Conservation (phyloP, 495 filamentous ascomycete species). For the Aspergillus steynii region DNA sequence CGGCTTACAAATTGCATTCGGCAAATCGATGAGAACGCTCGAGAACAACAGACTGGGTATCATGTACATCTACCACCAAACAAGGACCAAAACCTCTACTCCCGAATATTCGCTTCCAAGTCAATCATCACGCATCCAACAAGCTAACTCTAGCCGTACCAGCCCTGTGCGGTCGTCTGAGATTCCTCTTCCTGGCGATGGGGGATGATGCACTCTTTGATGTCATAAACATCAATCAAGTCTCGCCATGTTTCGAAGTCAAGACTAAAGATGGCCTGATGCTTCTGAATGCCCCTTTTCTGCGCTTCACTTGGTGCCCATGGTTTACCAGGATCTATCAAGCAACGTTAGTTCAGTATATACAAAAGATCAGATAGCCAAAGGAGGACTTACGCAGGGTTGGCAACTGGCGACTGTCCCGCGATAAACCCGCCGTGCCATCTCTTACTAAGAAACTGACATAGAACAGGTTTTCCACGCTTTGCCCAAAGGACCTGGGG, state of each 20-base stretch:
- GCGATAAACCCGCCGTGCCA: conserved; percentile 65
- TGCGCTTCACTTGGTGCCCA: conserved; percentile 47
- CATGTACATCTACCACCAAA: not conserved
- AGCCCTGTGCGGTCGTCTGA: conserved; percentile 63
- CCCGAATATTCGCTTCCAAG: not conserved
- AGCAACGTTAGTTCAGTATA: conserved; percentile 24
- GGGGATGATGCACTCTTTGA: conserved; percentile 78
- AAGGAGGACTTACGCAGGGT: conserved; percentile 62
- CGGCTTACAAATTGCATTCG: not conserved
- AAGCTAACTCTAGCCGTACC: conserved; percentile 61
- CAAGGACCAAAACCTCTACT: not conserved
- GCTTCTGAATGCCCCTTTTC: conserved; percentile 56
- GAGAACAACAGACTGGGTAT: conserved; percentile 14
- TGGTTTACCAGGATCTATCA: conserved; percentile 38
- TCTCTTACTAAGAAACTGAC: conserved; percentile 92
- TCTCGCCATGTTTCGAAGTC: conserved; percentile 82
- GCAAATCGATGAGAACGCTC: conserved; percentile 4
- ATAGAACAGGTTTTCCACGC: conserved; percentile 96
- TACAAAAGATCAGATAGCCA: not conserved
- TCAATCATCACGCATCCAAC: not conserved
- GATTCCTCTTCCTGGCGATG: conserved; percentile 62
- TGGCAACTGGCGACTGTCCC: conserved; percentile 66
- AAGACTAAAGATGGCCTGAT: conserved; percentile 82
- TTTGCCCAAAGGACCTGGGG: conserved; percentile 88
- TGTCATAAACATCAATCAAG: conserved; percentile 69